These are phyloP conservation scores for Massariosphaeria phaeospora DNA, from an alignment of 495 filamentous ascomycete species.

Conservation along the genomic window DNA sequence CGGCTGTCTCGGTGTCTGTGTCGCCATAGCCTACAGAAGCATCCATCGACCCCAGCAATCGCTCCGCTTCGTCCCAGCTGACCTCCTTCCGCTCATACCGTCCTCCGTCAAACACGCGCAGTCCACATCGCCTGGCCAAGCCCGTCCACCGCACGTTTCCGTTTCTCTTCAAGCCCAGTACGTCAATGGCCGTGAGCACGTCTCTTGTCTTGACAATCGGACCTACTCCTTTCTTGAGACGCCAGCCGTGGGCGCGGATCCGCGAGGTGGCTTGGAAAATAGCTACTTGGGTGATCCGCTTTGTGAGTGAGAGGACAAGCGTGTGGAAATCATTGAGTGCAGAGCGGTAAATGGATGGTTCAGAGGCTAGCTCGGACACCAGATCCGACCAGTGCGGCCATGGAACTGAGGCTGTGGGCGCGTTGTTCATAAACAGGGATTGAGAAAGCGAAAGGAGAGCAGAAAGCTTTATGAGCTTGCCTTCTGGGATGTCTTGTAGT, in stretches of 20 bases:
- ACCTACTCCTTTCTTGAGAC: slow-evolving; percentile 13
- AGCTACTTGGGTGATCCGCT: slow-evolving; percentile 19
- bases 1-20: neutral
- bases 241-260: slow-evolving; percentile 21
- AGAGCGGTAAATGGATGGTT: slow-evolving; percentile 30
- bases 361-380: slow-evolving; percentile 4
- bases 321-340: slow-evolving; percentile 31
- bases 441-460: slow-evolving; percentile 15
- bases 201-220: slow-evolving; percentile 53
- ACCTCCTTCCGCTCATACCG: slow-evolving; percentile 40
- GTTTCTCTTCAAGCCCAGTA: slow-evolving; percentile 48
- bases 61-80: slow-evolving; percentile 54
- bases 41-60: slow-evolving; percentile 39
- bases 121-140: slow-evolving; percentile 53
- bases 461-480: slow-evolving; percentile 9
- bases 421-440: slow-evolving; percentile 29
- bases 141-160: slow-evolving; percentile 54
- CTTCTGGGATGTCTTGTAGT: slow-evolving; percentile 22
- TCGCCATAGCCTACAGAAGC: slow-evolving; percentile 1
- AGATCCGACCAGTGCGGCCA: slow-evolving; percentile 10
- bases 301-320: slow-evolving; percentile 26
- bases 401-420: neutral
- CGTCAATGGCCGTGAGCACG: slow-evolving; percentile 59
- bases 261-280: slow-evolving; percentile 30
- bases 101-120: slow-evolving; percentile 51